Evolutionary conservation across 2,329 filamentous ascomycete genomes (phyloP), one percentile per base, ranked within the genome.

Genomic region (Calycina herbarum): DNA sequence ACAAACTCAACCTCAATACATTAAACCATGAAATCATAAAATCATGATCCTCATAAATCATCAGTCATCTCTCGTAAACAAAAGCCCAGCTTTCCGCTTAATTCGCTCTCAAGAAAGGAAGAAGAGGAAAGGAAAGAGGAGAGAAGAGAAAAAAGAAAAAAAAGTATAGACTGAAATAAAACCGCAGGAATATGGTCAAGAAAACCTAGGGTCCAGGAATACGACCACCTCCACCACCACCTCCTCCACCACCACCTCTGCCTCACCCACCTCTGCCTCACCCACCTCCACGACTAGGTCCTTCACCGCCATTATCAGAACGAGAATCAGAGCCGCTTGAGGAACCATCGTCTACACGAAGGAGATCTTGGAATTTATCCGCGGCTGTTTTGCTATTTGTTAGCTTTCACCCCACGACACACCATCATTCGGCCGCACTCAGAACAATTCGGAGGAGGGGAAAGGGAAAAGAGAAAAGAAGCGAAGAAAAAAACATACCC

Each of bases 311-410:
- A 17, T 1, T 17, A n/a, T 17, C 27, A 51, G 62, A 56, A 11
- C 57, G 57, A 45, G 42, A 11, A 11, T 67, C 64, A 8, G 65
- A 64, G 29, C 42, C 61, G 31, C 64, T 63, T 33, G 20, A 42
- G 40, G 20, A 48, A 13, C 11, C 29, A n/a, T 57, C 51, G 17
- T 57, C 61, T 3, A 40, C 11, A 29, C 13, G 31, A 24, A 73
- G 71, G 24, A 69, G 33, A 27, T 72, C 68, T 62, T 72, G 64
- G 56, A 73, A 73, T 10, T 64, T 67, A 62, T 72, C 67, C 3
- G 70, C 72, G 29, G 67, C 72, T 73, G 33, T 10, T 8, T 29
- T 2, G 17, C 29, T 13, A 1, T 2, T 62, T 38, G 51, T 29
- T 29, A 29, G 27, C 27, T 29, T 29, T 29, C 27, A 29, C 27